Evolutionary conservation across 352 stramenopile species (phyloP).

Genomic region (Pilasporangium apinafurcum): DNA sequence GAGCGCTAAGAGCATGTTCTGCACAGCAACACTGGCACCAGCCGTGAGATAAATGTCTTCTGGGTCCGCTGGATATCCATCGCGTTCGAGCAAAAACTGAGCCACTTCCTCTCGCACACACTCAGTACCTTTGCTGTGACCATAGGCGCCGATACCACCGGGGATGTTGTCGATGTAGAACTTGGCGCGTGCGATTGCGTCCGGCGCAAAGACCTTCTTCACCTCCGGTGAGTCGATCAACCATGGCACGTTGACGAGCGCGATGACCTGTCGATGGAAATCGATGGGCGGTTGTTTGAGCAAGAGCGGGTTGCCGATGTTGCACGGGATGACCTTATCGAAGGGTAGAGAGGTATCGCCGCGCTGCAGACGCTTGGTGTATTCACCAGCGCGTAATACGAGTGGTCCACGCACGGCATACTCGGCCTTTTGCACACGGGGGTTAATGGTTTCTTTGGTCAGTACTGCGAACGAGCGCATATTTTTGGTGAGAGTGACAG

Average conservation of each 20-base stretch:
- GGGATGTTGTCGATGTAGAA: conserved; percentile 85
- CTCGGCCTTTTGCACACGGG: conserved; percentile 67
- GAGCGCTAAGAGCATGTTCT: conserved; percentile 89
- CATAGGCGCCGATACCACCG: conserved; percentile 90
- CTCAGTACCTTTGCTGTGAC: conserved; percentile 86
- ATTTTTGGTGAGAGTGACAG: conserved; percentile 4
- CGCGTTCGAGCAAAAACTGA: conserved; percentile 82
- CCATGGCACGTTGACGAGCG: conserved; percentile 84
- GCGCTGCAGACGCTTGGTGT: conserved; percentile 53
- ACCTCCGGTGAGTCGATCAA: conserved; percentile 82
- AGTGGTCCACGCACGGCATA: conserved; percentile 88
- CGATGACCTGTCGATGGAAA: conserved; percentile 91
- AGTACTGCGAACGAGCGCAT: conserved; percentile 60
- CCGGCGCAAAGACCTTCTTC: conserved; percentile 73
- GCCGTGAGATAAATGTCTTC: conserved; percentile 98
- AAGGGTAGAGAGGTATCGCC: conserved; percentile 77
- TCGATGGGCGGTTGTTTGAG: conserved; percentile 94
- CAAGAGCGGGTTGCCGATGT: conserved; percentile 97
- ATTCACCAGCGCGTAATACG: conserved; percentile 75
- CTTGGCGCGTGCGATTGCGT: conserved; percentile 85
- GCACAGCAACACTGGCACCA: conserved; percentile 93
- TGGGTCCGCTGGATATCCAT: conserved; percentile 87
- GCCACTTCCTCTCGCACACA: conserved; percentile 89
- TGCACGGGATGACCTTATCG: conserved; percentile 96
- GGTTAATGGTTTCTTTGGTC: conserved; percentile 73